Evolutionary conservation across 2,329 filamentous ascomycete genomes (phyloP).

Genomic region (Colletotrichum tanaceti): DNA sequence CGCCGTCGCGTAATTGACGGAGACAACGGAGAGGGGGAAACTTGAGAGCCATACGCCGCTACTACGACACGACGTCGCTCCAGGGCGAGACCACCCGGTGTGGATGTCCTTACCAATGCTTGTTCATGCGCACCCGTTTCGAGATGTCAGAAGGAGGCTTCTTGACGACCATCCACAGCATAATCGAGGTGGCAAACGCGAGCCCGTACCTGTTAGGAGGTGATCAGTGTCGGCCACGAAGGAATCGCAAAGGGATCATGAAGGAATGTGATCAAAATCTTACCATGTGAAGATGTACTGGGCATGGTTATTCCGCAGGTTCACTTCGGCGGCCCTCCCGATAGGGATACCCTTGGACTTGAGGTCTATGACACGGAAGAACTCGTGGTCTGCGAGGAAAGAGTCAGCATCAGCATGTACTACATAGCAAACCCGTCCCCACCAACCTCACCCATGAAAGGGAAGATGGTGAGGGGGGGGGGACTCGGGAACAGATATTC

Average conservation of each 20-base stretch:
- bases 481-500: background rate
- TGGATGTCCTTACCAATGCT: slow-evolving; percentile 69
- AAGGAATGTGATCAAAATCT: slow-evolving; percentile 20
- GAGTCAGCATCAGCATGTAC: slow-evolving; percentile 26
- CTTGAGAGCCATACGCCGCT: slow-evolving; percentile 9
- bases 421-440: background rate
- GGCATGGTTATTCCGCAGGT: slow-evolving; percentile 93
- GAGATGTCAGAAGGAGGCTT: slow-evolving; percentile 81
- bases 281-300: slow-evolving; percentile 99
- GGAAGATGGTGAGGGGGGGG: no score
- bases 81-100: background rate
- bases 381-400: slow-evolving; percentile 73
- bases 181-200: slow-evolving; percentile 85
- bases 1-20: slow-evolving; percentile 47
- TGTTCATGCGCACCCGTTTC: slow-evolving; percentile 80
- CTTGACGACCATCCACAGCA: slow-evolving; percentile 95
- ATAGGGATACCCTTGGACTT: slow-evolving; percentile 87
- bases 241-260: background rate
- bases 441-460: background rate
- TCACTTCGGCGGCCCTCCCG: slow-evolving; percentile 87
- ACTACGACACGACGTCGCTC: slow-evolving; percentile 40
- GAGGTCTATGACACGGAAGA: slow-evolving; percentile 80
- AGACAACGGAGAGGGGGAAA: slow-evolving; percentile 33
- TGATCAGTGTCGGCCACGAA: slow-evolving; percentile 21
- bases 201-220: slow-evolving; percentile 79